Conservation (phyloP, 306 rosid species). For the Fagus crenata region DNA sequence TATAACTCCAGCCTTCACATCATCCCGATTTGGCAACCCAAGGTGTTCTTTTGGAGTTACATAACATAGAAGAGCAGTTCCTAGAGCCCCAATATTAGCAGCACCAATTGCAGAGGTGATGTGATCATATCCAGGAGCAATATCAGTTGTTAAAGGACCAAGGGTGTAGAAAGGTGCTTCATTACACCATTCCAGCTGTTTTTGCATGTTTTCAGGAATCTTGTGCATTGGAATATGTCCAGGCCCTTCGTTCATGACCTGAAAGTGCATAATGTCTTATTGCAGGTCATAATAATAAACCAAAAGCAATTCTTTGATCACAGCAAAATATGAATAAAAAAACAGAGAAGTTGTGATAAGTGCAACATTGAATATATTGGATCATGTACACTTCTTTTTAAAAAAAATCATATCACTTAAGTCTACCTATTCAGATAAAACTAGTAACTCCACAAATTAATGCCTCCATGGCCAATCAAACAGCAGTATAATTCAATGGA, state of each 20-base stretch:
- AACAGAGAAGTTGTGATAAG: neutral
- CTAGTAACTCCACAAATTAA: neutral
- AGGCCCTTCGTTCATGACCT: slow-evolving; percentile 99
- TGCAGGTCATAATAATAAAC: neutral
- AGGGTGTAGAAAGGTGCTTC: slow-evolving; percentile 99
- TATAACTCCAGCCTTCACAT: slow-evolving; percentile 94
- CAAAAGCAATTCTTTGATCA: slow-evolving; percentile 1
- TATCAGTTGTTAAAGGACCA: slow-evolving; percentile 94
- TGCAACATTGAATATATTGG: neutral
- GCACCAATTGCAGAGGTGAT: slow-evolving; percentile 99
- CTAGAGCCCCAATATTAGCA: slow-evolving; percentile 95
- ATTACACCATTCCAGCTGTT: slow-evolving; percentile 97
- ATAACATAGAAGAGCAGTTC: slow-evolving; percentile 97
- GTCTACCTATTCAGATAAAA: neutral
- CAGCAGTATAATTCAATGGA: neutral
- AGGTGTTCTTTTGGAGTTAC: slow-evolving; percentile 98
- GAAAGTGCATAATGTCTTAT: slow-evolving; percentile 21
- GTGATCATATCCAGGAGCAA: slow-evolving; percentile 99
- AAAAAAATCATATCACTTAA: neutral
- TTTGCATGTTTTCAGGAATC: slow-evolving; percentile 99
- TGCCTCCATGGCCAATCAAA: neutral
- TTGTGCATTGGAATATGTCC: slow-evolving; percentile 98
- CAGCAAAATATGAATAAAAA: neutral
- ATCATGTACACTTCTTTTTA: neutral
- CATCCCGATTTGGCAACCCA: slow-evolving; percentile 93